Evolutionary conservation across 495 filamentous ascomycete genomes (phyloP).

Genomic region (Xylaria curta): DNA sequence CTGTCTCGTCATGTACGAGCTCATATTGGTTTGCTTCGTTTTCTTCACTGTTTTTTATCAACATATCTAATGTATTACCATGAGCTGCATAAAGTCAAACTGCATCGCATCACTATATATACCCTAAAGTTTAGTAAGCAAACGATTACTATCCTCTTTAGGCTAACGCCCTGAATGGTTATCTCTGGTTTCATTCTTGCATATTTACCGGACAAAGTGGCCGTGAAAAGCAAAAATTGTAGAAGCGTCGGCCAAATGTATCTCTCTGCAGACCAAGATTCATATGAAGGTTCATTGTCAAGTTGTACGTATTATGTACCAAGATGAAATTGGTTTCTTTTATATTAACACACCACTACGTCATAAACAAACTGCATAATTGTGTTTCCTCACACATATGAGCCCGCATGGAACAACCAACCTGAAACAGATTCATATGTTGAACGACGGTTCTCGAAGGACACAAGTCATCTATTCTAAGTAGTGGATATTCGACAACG

Average conservation of each 20-base stretch:
- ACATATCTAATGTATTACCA: conserved; percentile 6
- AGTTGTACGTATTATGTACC: not conserved
- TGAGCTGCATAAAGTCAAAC: not conserved
- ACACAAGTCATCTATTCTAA: not conserved
- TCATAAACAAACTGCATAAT: not conserved
- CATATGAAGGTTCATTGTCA: not conserved
- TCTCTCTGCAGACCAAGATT: not conserved
- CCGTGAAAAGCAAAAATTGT: not conserved
- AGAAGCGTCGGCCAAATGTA: not conserved
- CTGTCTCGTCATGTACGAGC: conserved; percentile 4
- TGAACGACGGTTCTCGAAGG: not conserved
- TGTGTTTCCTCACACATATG: not conserved
- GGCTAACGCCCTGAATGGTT: not conserved
- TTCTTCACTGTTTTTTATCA: conserved; percentile 11
- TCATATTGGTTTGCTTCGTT: conserved; percentile 1
- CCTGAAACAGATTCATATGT: not conserved
- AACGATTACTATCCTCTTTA: conserved; percentile 7
- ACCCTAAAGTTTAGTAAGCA: conserved; percentile 12
- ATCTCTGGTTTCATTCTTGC: not conserved
- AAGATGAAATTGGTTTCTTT: not conserved
- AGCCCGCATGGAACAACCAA: not conserved
- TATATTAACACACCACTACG: not conserved
- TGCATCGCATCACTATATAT: conserved; percentile 17
- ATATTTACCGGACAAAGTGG: not conserved
- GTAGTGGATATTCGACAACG: not conserved